Evolutionary conservation across 2,329 filamentous ascomycete species (phyloP).

Genomic region (Stylonectria norvegica): DNA sequence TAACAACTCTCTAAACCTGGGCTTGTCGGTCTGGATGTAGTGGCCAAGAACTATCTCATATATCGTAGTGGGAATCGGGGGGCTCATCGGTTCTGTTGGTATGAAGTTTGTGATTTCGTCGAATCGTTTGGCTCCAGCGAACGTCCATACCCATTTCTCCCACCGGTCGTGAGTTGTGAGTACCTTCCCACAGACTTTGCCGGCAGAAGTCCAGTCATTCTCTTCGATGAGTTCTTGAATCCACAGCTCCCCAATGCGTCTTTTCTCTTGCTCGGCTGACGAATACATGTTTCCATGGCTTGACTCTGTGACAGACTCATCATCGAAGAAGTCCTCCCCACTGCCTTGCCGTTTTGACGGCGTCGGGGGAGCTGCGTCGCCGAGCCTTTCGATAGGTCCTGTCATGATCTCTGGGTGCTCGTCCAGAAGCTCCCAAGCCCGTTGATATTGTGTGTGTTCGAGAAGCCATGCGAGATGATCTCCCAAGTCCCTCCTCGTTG

Average conservation of each 20-base stretch:
- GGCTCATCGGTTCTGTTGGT: conserved; percentile 71
- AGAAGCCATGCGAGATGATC: conserved; percentile 87
- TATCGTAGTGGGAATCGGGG: conserved; percentile 73
- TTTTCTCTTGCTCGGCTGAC: conserved; percentile 79
- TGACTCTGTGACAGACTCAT: conserved; percentile 55
- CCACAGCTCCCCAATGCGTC: conserved; percentile 89
- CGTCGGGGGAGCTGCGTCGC: conserved; percentile 39
- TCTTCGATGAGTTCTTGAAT: conserved; percentile 76
- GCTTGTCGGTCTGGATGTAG: conserved; percentile 77
- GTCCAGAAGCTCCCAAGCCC: conserved; percentile 86
- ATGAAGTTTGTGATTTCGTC: conserved; percentile 87
- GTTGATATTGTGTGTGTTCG: conserved; percentile 74
- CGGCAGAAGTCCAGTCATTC: conserved; percentile 73
- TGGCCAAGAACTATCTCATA: conserved; percentile 89
- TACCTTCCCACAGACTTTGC: conserved; percentile 77
- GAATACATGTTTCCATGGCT: conserved; percentile 58
- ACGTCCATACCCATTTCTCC: conserved; percentile 95
- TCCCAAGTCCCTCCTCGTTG: conserved; percentile 77
- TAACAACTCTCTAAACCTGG: conserved; percentile 72
- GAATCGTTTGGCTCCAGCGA: conserved; percentile 80
- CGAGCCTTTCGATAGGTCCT: conserved; percentile 37
- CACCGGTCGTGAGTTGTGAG: conserved; percentile 75
- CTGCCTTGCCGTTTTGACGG: conserved; percentile 39
- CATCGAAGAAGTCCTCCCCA: conserved; percentile 70
- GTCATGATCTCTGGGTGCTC: conserved; percentile 74